Percentiles rank a stretch among this genome's conserved stretches.
phyloP scores from a whole-genome alignment of 129 eudicot genomes.

The Saposhnikovia divaricata region DNA sequence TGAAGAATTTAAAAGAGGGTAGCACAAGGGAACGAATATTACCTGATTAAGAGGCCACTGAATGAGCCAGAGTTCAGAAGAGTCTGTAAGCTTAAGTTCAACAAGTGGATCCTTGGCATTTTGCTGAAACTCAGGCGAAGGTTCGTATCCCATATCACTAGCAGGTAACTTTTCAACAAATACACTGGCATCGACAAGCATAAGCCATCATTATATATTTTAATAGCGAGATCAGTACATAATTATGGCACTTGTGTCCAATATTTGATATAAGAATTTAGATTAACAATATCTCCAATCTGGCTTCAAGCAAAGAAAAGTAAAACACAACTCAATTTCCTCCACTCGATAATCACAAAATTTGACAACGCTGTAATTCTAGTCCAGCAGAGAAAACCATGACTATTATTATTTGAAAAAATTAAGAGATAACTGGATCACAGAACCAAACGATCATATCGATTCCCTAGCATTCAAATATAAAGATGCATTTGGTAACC shows the following conservation, averaged over 20 bases:
- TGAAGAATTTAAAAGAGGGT: not conserved
- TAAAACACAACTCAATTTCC: not conserved
- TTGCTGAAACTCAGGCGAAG: conserved; percentile 46
- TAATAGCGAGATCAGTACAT: not conserved
- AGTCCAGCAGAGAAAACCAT: not conserved
- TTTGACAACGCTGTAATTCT: not conserved
- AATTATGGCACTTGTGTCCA: not conserved
- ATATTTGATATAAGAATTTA: too few species aligned
- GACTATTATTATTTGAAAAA: not conserved
- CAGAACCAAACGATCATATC: not conserved
- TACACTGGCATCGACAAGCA: not conserved
- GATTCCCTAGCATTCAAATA: too few species aligned
- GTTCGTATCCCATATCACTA: conserved; percentile 29
- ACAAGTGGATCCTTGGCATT: conserved; percentile 42
- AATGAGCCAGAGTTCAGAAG: conserved; percentile 73
- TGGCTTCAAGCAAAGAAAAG: not conserved
- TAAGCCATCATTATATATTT: not conserved
- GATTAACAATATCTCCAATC: too few species aligned
- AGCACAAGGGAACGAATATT: conserved; percentile 1
- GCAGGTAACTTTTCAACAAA: conserved; percentile 20
- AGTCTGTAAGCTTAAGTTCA: conserved; percentile 36
- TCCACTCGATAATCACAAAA: not conserved
- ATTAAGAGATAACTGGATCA: not conserved
- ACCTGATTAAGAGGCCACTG: conserved; percentile 62
- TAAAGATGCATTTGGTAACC: too few species aligned